phyloP scores from a whole-genome alignment of 1,284 basidiomycete species.

The Cronartium quercuum region DNA sequence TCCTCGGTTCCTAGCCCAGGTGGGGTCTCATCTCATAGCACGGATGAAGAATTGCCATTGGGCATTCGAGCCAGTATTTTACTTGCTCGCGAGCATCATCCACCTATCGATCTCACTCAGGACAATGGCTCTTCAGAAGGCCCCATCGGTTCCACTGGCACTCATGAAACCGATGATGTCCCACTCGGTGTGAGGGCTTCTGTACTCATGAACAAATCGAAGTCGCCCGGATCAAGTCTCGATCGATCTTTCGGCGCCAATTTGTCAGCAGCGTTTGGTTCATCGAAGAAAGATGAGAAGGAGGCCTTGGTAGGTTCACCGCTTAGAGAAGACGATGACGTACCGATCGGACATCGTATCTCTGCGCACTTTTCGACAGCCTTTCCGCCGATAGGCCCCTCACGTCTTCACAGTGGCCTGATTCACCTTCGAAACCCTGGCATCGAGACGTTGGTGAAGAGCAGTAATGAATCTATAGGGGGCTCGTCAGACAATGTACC shows the following conservation, averaged over 20 bases:
- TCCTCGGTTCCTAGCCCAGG: not conserved
- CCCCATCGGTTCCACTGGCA: constrained; percentile 10
- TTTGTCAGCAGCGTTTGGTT: not conserved
- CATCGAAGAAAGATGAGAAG: not conserved
- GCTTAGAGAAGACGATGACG: constrained; percentile 17
- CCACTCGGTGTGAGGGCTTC: constrained; percentile 31
- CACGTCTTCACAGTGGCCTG: not conserved
- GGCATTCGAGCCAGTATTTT: constrained; percentile 33
- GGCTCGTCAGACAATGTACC: constrained; percentile 23
- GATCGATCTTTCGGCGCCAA: not conserved
- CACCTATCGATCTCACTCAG: constrained; percentile 32
- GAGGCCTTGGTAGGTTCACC: not conserved
- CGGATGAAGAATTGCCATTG: constrained; percentile 36
- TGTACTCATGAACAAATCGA: not conserved
- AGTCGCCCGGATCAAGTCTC: not conserved
- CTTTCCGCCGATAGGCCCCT: not conserved
- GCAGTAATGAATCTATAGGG: constrained; percentile 8
- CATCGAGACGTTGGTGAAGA: not conserved
- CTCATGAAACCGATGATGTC: constrained; percentile 27
- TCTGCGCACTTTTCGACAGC: not conserved
- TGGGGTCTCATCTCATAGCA: constrained; percentile 14
- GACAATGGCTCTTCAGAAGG: constrained; percentile 18
- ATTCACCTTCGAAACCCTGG: not conserved
- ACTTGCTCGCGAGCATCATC: constrained; percentile 17
- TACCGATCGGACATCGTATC: constrained; percentile 25